Conservation (phyloP, 1,139 yeast genomes). For the Geotrichum bryndzae region DNA sequence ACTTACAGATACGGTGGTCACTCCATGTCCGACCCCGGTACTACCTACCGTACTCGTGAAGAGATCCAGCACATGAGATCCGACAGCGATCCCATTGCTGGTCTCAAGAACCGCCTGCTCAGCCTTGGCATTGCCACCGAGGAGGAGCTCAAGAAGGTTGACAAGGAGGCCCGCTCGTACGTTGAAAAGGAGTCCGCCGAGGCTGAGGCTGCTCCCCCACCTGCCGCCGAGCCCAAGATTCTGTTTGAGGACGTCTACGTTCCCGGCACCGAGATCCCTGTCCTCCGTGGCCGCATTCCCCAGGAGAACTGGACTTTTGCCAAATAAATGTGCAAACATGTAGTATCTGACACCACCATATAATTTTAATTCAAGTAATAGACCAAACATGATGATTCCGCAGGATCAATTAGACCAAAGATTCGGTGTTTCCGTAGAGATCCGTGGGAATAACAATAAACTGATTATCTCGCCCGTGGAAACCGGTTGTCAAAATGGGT, state of each 20-base stretch:
- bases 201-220: constrained; percentile 92
- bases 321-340: neutral
- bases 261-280: constrained; percentile 88
- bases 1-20: constrained; percentile 99
- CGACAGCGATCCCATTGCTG: constrained; percentile 95
- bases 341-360: no score
- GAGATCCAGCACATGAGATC: constrained; percentile 99
- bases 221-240: constrained; percentile 91
- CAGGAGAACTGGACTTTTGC: constrained; percentile 51
- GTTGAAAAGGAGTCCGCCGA: constrained; percentile 91
- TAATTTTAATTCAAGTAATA: no score
- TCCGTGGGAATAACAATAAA: no score
- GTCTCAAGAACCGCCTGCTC: constrained; percentile 78
- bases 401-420: no score
- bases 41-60: constrained; percentile 98
- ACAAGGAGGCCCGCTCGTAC: constrained; percentile 90
- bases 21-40: constrained; percentile 99
- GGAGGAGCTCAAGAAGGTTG: constrained; percentile 88
- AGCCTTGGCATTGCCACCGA: constrained; percentile 84
- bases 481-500: no score
- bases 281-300: constrained; percentile 92
- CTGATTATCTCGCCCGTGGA: no score
- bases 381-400: no score
- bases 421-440: no score
- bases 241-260: constrained; percentile 95